Evolutionary conservation across 306 rosid species (phyloP).

Genomic region (Lathyrus oleraceus): DNA sequence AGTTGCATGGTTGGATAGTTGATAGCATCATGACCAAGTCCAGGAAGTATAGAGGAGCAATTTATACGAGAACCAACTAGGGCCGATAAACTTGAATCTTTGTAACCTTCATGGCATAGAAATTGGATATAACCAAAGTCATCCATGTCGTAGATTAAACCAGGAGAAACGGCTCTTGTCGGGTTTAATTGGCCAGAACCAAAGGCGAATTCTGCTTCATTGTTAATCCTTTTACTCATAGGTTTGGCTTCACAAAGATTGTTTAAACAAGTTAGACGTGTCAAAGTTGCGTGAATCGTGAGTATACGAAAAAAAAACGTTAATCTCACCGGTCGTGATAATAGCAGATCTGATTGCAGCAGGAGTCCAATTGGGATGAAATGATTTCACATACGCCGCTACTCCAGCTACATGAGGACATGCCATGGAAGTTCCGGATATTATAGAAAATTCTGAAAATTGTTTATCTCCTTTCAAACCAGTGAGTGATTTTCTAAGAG

Average conservation of each 20-base stretch:
- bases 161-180: slow-evolving; percentile 64
- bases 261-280: slow-evolving; percentile 25
- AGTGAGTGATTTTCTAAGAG: slow-evolving; percentile 68
- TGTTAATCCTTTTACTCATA: slow-evolving; percentile 59
- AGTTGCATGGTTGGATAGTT: slow-evolving; percentile 85
- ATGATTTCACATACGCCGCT: slow-evolving; percentile 86
- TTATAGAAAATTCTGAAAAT: slow-evolving; percentile 67
- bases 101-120: slow-evolving; percentile 77
- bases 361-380: slow-evolving; percentile 81
- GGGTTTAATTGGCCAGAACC: slow-evolving; percentile 89
- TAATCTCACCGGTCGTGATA: slow-evolving; percentile 69
- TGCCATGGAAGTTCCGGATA: slow-evolving; percentile 96
- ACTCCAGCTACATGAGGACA: slow-evolving; percentile 96
- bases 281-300: neutral
- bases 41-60: slow-evolving; percentile 70
- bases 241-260: slow-evolving; percentile 62
- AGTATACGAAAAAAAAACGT: neutral
- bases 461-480: slow-evolving; percentile 79
- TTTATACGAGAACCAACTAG: slow-evolving; percentile 59
- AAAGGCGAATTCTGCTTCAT: slow-evolving; percentile 73
- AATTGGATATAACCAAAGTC: slow-evolving; percentile 64
- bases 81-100: slow-evolving; percentile 42
- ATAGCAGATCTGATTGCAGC: slow-evolving; percentile 85
- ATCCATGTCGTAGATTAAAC: slow-evolving; percentile 76
- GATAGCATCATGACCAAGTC: slow-evolving; percentile 75